A percentile compares a stretch with the other conserved stretches of the same genome.
Conservation (phyloP, 1,139 yeast genomes). For the Diutina rugosa region DNA sequence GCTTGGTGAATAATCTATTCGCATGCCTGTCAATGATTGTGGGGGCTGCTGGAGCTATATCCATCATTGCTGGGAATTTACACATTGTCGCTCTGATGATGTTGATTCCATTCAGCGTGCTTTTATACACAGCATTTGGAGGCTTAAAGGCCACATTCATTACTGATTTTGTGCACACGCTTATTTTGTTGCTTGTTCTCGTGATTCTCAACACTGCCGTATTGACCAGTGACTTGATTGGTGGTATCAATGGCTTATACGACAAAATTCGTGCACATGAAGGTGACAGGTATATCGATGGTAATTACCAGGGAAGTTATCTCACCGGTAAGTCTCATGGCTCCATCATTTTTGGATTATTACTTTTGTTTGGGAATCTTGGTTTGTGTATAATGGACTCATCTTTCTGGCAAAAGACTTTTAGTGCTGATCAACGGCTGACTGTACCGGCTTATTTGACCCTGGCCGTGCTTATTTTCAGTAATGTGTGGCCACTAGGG, state of each 20-base stretch:
- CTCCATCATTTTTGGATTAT: constrained; percentile 16
- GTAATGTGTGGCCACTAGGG: constrained; percentile 21
- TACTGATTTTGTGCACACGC: constrained; percentile 9
- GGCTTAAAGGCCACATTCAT: constrained; percentile 82
- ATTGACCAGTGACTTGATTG: constrained; percentile 13
- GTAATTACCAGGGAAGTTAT: constrained; percentile 20
- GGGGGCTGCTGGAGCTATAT: constrained; percentile 25
- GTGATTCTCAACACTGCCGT: constrained; percentile 13
- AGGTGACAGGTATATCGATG: constrained; percentile 13
- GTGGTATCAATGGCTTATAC: constrained; percentile 18
- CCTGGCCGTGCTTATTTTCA: constrained; percentile 18
- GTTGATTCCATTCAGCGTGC: constrained; percentile 23
- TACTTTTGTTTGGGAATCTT: constrained; percentile 17
- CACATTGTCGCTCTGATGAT: constrained; percentile 19
- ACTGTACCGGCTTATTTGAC: constrained; percentile 24
- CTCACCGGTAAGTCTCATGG: constrained; percentile 22
- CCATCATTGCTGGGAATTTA: constrained; percentile 19
- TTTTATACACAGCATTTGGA: constrained; percentile 52
- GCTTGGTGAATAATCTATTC: constrained; percentile 18
- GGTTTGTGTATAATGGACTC: constrained; percentile 19
- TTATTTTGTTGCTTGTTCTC: not conserved
- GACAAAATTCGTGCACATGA: constrained; percentile 10
- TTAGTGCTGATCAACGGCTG: constrained; percentile 20
- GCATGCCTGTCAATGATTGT: constrained; percentile 22
- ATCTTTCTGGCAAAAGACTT: constrained; percentile 22